These are phyloP conservation scores for Pichia ethanolica DNA, from an alignment of 805 yeast species.

Conservation along the genomic window DNA sequence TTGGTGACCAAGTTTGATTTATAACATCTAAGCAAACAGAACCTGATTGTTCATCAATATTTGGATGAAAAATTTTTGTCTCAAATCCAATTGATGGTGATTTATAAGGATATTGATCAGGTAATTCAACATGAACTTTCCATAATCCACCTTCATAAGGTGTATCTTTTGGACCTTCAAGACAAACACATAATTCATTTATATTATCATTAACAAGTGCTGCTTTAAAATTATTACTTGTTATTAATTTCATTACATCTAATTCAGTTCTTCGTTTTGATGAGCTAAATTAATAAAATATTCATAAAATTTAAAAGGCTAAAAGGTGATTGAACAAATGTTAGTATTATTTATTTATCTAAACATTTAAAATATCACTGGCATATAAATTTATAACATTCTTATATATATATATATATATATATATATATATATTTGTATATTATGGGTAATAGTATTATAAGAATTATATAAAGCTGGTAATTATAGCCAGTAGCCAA, in stretches of 20 bases:
- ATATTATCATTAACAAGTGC: constrained; percentile 59
- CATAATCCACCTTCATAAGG: constrained; percentile 88
- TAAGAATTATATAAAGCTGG: too few species aligned
- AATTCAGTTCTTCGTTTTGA: constrained; percentile 82
- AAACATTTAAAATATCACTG: too few species aligned
- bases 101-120: constrained; percentile 91
- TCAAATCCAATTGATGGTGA: constrained; percentile 93
- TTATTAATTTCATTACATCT: constrained; percentile 91
- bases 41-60: constrained; percentile 85
- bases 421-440: too few species aligned
- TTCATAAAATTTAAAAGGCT: not conserved
- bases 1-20: constrained; percentile 97
- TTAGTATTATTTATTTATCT: not conserved
- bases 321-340: not conserved
- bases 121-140: constrained; percentile 88
- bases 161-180: constrained; percentile 79
- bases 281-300: not conserved
- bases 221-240: constrained; percentile 91
- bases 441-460: too few species aligned
- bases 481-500: too few species aligned
- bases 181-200: constrained; percentile 81
- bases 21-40: constrained; percentile 93
- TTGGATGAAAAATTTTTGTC: constrained; percentile 90
- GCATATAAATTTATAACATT: too few species aligned
- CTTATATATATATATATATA: too few species aligned